Evolutionary conservation across 1,139 yeast species (phyloP), one percentile per base, ranked within the genome.

Genomic region (Yamadazyma dushanensis): DNA sequence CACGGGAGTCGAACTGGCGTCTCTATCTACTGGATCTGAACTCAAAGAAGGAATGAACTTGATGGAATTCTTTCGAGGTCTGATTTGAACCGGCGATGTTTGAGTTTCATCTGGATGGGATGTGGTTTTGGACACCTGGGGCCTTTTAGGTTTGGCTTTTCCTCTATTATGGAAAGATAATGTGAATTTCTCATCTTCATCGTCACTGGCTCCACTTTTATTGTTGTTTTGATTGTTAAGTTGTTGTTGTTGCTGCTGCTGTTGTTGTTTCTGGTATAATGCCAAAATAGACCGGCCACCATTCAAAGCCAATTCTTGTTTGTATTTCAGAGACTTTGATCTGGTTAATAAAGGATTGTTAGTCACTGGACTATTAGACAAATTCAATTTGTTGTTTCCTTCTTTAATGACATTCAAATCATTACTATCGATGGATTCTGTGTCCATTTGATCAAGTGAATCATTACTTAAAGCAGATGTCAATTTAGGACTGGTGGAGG

Each of bases 41-140:
- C 51, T 37, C 11, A 52, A 54, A 1, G 67, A 55, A 5, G 68
- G 66, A 21, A 58, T 53, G 39, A 63, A 63, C 44, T 60, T 62
- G 36, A 65, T 45, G 5, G 70, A 59, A 34, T 56, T 55, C 41
- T 53, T 59, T 11, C 63, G 41, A 10, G 59, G 45, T 23, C 59
- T 42, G 9, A 11, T 8, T 14, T 17, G 20, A 8, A 31, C 39
- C 14, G 39, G 44, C 7, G 42, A 38, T 5, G 47, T 32, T 24
- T 29, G 22, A 16, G 32, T 14, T 13, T 38, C 43, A 26, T 32
- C 35, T 35, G 22, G 43, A 39, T 32, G 36, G 22, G 15, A 22
- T 4, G 16, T 20, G 30, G 17, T 10, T 24, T 32, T 18, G 13
- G 27, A 15, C 18, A 33, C 13, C 22, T 11, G n/a, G n/a, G 26